phyloP scores from a whole-genome alignment of 805 yeast genomes.

The Starmerella powellii region DNA sequence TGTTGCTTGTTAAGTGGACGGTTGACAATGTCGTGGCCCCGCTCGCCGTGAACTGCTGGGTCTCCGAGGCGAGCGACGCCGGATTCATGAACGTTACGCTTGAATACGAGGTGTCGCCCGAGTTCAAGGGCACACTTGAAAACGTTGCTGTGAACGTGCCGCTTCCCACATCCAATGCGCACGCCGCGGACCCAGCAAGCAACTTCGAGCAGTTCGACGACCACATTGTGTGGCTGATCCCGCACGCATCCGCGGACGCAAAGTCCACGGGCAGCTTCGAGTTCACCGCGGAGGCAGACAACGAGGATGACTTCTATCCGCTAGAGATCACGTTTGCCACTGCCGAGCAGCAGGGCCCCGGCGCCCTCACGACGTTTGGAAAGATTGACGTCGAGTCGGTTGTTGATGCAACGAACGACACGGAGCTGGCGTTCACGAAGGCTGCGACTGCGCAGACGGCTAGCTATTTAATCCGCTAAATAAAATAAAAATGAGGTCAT shows the following conservation, averaged over 20 bases:
- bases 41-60: conserved; percentile 73
- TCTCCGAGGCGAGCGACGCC: conserved; percentile 43
- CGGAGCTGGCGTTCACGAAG: conserved; percentile 16
- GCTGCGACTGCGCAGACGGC: conserved; percentile 17
- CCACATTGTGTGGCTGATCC: conserved; percentile 57
- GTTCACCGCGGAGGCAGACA: conserved; percentile 57
- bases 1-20: conserved; percentile 91
- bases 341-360: conserved; percentile 28
- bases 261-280: conserved; percentile 58
- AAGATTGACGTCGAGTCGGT: conserved; percentile 53
- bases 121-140: conserved; percentile 37
- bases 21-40: conserved; percentile 50
- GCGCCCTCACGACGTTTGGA: conserved; percentile 41
- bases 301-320: conserved; percentile 83
- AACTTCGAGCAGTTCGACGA: conserved; percentile 45
- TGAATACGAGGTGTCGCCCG: conserved; percentile 66
- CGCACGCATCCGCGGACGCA: conserved; percentile 37
- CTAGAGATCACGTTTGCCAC: conserved; percentile 51
- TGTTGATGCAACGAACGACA: conserved; percentile 35
- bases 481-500: background rate
- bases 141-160: conserved; percentile 54
- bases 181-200: conserved; percentile 31
- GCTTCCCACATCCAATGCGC: conserved; percentile 46
- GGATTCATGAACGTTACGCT: conserved; percentile 62
- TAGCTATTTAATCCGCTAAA: conserved; percentile 20